Evolutionary conservation across 805 yeast genomes (phyloP).

Genomic region (Nakazawaea anatomiae): DNA sequence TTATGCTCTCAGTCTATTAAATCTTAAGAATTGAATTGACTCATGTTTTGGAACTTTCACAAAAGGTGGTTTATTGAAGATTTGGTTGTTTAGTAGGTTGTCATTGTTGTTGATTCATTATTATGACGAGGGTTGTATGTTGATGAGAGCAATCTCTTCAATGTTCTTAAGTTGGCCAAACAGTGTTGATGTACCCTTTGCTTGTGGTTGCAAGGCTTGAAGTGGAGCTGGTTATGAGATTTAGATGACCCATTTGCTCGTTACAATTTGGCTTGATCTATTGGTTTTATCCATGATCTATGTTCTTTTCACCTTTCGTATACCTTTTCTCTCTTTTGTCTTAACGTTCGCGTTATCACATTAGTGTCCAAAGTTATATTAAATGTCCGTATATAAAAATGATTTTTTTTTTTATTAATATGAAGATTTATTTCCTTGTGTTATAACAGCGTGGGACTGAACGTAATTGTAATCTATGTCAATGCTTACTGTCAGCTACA

Average conservation of each 20-base stretch:
- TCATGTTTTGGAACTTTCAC: too few species aligned
- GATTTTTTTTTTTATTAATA: background rate
- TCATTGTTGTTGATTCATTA: too few species aligned
- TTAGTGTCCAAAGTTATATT: background rate
- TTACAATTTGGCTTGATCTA: background rate
- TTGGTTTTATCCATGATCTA: slow-evolving; percentile 5
- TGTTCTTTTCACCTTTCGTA: slow-evolving; percentile 6
- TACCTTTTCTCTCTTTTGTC: background rate
- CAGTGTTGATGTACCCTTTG: background rate
- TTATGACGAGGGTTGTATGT: too few species aligned
- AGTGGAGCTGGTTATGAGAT: background rate
- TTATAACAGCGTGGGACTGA: background rate
- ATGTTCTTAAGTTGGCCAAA: too few species aligned
- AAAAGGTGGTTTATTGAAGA: background rate
- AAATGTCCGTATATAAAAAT: slow-evolving; percentile 6
- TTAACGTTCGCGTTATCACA: background rate
- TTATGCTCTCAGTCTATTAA: too few species aligned
- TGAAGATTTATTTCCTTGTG: background rate
- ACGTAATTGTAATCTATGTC: too few species aligned
- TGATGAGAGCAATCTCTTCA: too few species aligned
- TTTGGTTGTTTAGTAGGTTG: background rate
- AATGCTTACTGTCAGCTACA: too few species aligned
- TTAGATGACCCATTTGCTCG: background rate
- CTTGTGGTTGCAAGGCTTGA: background rate
- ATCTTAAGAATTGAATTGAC: too few species aligned